Evolutionary conservation across 1,284 basidiomycete genomes (phyloP), one percentile per base, ranked within the genome.

Genomic region (Rugosomyces carneus): DNA sequence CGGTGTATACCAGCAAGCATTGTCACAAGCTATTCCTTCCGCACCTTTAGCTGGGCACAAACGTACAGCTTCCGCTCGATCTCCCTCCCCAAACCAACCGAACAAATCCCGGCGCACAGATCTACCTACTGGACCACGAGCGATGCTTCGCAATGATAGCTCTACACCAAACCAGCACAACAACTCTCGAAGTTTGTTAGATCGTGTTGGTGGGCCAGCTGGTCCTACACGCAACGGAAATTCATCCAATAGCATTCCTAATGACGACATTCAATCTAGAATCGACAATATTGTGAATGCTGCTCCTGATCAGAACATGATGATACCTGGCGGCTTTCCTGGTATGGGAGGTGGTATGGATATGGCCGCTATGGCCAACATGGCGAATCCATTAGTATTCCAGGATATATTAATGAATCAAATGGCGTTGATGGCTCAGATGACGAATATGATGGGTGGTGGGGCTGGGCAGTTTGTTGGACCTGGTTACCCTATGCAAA

Each of bases 381-480:
- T 78, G 73, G 65, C 74, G 39, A 87, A 84, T 56, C 82, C 84
- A 36, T 56, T 89, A 54, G 68, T 85, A 68, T 60, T 89, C 48
- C 86, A 89, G 64, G 87, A 89, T 64, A 82, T 89, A 73, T 82
- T 89, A 79, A 82, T 87, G 79, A 85, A 76, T 62, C 84, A 89
- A 60, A 88, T 89, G 84, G 83, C 85, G 36, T 71, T 89, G 55
- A 89, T 89, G 85, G 79, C 83, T 27, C 87, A 89, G 63, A 83
- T 89, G 76, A 80, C 87, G 73, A 86, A 83, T 16, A 81, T 89
- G 61, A 70, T 85, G 55, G 78, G 75, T 57, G 75, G 77, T 27
- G 60, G 68, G 15, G 65, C 72, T 16, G 71, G 70, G 9, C 73
- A 79, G 58, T 76, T 78, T 60, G 69, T 65, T 48, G 73, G 69